Evolutionary conservation across 805 yeast genomes (phyloP), one percentile per base, ranked within the genome.

Genomic region (Candida xiaguanensis): DNA sequence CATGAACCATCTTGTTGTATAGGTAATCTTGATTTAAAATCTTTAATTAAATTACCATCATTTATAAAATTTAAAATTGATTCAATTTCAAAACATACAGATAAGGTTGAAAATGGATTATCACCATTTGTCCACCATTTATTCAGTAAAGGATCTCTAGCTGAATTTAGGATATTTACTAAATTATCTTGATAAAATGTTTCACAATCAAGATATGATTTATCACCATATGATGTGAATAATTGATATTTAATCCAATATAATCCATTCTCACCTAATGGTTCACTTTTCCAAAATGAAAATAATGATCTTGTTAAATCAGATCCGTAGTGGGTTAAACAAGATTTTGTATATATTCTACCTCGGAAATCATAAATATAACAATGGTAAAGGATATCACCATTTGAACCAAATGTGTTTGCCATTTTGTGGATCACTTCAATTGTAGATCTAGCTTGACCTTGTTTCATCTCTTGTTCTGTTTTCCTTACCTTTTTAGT

Each of bases 1-100:
- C 74, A 69, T 0, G 73, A 63, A 0, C 74, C 74, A 48, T 69
- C 74, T 43, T 61, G 67, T 37, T 67, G 72, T 6, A 69, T 54
- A 0, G 73, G 67, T 14, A 66, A 51, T 26, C 72, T 45, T 20
- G 61, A 50, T 13, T 33, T 33, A 32, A 45, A 68, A 0, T 51
- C 41, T 20, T 52, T 44, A 2, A 58, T 29, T 1, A 49, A 38
- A 2, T 53, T 52, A 2, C 57, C 61, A 3, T 39, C 23, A 12
- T 43, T 41, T 2, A 29, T 19, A 33, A 28, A 51, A 5, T 50
- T 18, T 31, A 53, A 43, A 1, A 65, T 50, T 3, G 33, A 34
- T 1, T 26, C 18, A 7, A 68, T 32, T 44, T 69, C 74, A 13
- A 52, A 27, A 44, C 74, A 65, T 13, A 63, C 42, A 1, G 66